Conservation (phyloP, 768 basidiomycete species). For the Amanita molliuscula region DNA sequence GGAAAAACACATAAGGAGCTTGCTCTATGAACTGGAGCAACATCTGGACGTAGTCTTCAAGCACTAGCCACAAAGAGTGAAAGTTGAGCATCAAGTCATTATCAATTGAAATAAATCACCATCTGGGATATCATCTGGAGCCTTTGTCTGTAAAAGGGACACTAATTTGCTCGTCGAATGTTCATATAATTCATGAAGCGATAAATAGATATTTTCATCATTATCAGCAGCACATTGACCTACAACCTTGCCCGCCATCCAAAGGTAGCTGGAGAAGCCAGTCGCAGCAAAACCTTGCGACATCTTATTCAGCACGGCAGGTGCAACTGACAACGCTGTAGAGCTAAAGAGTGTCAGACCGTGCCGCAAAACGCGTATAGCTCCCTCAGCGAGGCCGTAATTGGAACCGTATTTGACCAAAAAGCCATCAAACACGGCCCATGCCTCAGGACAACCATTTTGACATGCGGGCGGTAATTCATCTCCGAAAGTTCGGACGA, state of each 20-base stretch:
- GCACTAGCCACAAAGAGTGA: slow-evolving; percentile 37
- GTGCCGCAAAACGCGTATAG: slow-evolving; percentile 75
- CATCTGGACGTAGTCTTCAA: slow-evolving; percentile 91
- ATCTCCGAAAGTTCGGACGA: slow-evolving; percentile 75
- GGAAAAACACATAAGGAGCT: slow-evolving; percentile 69
- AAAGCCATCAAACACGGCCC: slow-evolving; percentile 75
- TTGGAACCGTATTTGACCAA: slow-evolving; percentile 69
- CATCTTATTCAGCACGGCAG: slow-evolving; percentile 69
- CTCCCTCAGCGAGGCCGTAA: slow-evolving; percentile 71
- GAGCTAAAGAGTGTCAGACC: slow-evolving; percentile 75
- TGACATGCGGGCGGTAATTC: slow-evolving; percentile 74
- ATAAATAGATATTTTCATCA: slow-evolving; percentile 39
- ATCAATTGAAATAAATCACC: slow-evolving; percentile 37
- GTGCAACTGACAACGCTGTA: slow-evolving; percentile 54
- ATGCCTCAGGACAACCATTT: slow-evolving; percentile 69
- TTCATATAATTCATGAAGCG: slow-evolving; percentile 64
- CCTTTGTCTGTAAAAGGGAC: slow-evolving; percentile 53
- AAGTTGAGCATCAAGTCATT: background rate
- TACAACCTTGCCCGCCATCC: slow-evolving; percentile 89
- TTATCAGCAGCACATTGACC: slow-evolving; percentile 63
- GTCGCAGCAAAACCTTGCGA: slow-evolving; percentile 67
- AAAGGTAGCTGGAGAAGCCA: slow-evolving; percentile 79
- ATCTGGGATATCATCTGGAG: slow-evolving; percentile 75
- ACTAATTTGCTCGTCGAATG: slow-evolving; percentile 64
- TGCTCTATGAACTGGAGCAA: slow-evolving; percentile 56